Conservation (phyloP, 805 yeast genomes). For the Teunomyces funiuensis region DNA sequence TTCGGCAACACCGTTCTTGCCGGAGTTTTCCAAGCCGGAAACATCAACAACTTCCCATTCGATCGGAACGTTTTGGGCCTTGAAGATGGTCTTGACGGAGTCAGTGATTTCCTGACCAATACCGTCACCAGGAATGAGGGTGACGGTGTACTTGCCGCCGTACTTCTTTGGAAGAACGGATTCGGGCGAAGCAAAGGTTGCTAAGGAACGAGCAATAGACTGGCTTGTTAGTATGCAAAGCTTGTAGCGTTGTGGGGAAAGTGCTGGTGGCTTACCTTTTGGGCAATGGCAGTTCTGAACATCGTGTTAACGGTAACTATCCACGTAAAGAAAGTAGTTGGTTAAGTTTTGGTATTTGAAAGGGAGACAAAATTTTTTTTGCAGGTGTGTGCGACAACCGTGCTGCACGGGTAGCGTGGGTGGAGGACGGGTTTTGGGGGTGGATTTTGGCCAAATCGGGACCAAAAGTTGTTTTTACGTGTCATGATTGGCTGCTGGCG, state of each 20-base stretch:
- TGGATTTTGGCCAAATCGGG: too few relatives aligned
- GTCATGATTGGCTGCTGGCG: too few relatives aligned
- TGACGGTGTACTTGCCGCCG: slow-evolving; percentile 93
- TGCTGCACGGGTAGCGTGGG: neutral
- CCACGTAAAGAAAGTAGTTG: slow-evolving; percentile 6
- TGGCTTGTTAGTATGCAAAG: slow-evolving; percentile 27
- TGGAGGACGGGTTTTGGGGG: neutral
- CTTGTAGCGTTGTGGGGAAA: too few relatives aligned
- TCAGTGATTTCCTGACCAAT: slow-evolving; percentile 94
- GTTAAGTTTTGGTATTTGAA: neutral
- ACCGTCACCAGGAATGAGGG: slow-evolving; percentile 98
- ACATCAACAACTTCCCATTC: slow-evolving; percentile 75
- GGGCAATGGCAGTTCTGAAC: slow-evolving; percentile 22
- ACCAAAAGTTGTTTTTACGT: too few relatives aligned
- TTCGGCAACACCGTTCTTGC: slow-evolving; percentile 68
- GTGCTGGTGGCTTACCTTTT: slow-evolving; percentile 18
- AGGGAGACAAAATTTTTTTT: slow-evolving; percentile 6
- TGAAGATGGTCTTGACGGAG: slow-evolving; percentile 87
- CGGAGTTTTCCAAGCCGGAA: slow-evolving; percentile 49
- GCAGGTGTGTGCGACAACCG: slow-evolving; percentile 5
- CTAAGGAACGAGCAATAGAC: slow-evolving; percentile 42
- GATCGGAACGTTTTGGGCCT: slow-evolving; percentile 84
- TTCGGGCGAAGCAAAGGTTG: slow-evolving; percentile 62
- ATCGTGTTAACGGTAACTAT: slow-evolving; percentile 9
- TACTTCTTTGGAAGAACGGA: slow-evolving; percentile 79